These are phyloP conservation scores for Gaillardinia entomophila DNA, from an alignment of 805 yeast genomes.

Conservation along the genomic window DNA sequence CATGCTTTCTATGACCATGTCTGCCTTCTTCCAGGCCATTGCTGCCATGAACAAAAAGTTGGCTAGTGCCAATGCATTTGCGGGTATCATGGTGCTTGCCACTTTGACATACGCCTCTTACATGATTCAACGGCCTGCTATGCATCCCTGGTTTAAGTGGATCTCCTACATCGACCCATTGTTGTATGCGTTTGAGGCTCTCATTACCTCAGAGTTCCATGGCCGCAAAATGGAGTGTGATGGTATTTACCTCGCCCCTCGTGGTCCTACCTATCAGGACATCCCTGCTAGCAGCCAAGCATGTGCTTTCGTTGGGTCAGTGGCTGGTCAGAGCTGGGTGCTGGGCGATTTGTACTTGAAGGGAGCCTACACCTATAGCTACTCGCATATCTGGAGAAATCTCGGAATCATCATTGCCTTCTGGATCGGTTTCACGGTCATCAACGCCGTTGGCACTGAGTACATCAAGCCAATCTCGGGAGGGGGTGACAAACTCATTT, in stretches of 20 bases:
- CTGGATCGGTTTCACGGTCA: slow-evolving; percentile 27
- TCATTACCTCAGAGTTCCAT: slow-evolving; percentile 24
- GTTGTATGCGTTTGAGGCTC: slow-evolving; percentile 23
- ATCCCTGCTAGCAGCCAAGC: slow-evolving; percentile 9
- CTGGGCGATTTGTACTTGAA: slow-evolving; percentile 30
- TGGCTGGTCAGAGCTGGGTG: slow-evolving; percentile 14
- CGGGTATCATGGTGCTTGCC: slow-evolving; percentile 39
- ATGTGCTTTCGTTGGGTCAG: slow-evolving; percentile 14
- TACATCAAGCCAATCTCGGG: slow-evolving; percentile 23
- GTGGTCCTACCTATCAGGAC: slow-evolving; percentile 19
- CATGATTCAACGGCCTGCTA: slow-evolving; percentile 27
- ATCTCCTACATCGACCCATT: slow-evolving; percentile 33
- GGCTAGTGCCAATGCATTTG: slow-evolving; percentile 48
- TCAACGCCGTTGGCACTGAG: slow-evolving; percentile 21
- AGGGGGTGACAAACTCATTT: slow-evolving; percentile 27
- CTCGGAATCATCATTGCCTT: slow-evolving; percentile 44
- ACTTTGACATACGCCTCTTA: slow-evolving; percentile 22
- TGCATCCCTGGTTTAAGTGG: slow-evolving; percentile 31
- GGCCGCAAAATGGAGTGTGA: slow-evolving; percentile 23
- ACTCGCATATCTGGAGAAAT: slow-evolving; percentile 42
- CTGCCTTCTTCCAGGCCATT: slow-evolving; percentile 47
- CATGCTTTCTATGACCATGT: slow-evolving; percentile 47
- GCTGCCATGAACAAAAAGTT: slow-evolving; percentile 45
- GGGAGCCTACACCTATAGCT: slow-evolving; percentile 27
- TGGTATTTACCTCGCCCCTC: slow-evolving; percentile 14